Base-by-base conservation (phyloP, 148 eudicot species). In the Amaranthus palmeri region DNA sequence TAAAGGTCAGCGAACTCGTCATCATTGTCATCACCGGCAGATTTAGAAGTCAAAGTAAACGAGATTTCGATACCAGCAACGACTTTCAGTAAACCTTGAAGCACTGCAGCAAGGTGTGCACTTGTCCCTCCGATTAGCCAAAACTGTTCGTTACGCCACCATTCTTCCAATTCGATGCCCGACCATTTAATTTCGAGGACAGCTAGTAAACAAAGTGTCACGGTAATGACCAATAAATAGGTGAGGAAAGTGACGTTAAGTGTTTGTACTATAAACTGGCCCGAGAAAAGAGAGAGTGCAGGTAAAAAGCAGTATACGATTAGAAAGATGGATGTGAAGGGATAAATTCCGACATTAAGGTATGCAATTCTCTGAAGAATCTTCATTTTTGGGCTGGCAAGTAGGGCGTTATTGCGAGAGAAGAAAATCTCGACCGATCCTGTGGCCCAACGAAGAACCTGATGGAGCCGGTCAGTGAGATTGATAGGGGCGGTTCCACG, bases 71-170 rank as follows among this genome's bases (percentile, higher is more conserved):
- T 87, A 7, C 97, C 97, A 10, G 97, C 97, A 15, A 92, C 43
- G 4, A 90, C 92, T 81, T 92, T 92, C 8, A 92, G 80, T 70
- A 92, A 74, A 6, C 97, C 97, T 69, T 92, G 97, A 69, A 92
- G 80, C 51, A 92, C 97, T 3, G 97, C 97, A 45, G 97, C 96
- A 69, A 92, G 79, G 55, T 92, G 97, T 25, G 97, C 97, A 76
- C 97, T 92, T 17, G 96, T 92, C 4, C 97, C 97, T 71, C 97
- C 97, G 12, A 92, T 92, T 72, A 92, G 78, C 97, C 97, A 92
- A 67, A 92, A 92, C 78, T 92, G 97, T 71, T 92, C 97, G 66
- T 92, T 92, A 54, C 97, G 77, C 97, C 97, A 92, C 97, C 97
- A 92, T 48, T 92, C 96, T 49, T 92, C 96, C 7, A 92, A 76